These are phyloP conservation scores for Penicillium freii DNA, from an alignment of 2,329 filamentous ascomycete species.

Conservation along the genomic window DNA sequence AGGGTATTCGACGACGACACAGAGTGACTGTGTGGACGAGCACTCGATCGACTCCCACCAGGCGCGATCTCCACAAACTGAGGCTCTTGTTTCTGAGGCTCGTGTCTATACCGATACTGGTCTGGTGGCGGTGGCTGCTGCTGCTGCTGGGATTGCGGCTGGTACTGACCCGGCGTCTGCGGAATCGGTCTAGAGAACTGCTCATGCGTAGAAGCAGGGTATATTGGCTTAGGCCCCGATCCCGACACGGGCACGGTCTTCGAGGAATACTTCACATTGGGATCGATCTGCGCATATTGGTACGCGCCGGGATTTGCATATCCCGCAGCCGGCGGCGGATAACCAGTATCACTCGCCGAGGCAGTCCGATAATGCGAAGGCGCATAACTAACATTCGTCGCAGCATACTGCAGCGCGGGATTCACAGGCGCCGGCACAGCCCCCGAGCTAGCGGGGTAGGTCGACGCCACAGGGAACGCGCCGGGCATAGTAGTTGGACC, in stretches of 20 bases:
- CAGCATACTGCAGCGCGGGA: slow-evolving; percentile 35
- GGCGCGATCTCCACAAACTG: slow-evolving; percentile 39
- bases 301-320: slow-evolving; percentile 36
- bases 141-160: slow-evolving; percentile 3
- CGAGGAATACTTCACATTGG: slow-evolving; percentile 40
- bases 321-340: slow-evolving; percentile 11
- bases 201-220: slow-evolving; percentile 26
- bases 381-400: slow-evolving; percentile 16
- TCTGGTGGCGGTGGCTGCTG: neutral
- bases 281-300: slow-evolving; percentile 43
- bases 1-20: slow-evolving; percentile 42
- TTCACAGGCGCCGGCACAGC: slow-evolving; percentile 21
- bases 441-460: slow-evolving; percentile 19
- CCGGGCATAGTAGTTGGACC: slow-evolving; percentile 28
- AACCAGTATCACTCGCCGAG: slow-evolving; percentile 27
- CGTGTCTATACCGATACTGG: slow-evolving; percentile 16
- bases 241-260: slow-evolving; percentile 15
- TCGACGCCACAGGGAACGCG: slow-evolving; percentile 31
- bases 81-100: slow-evolving; percentile 32
- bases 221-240: slow-evolving; percentile 11
- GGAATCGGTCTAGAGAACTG: slow-evolving; percentile 27
- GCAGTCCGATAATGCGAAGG: slow-evolving; percentile 33
- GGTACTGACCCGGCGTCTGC: neutral
- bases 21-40: slow-evolving; percentile 36
- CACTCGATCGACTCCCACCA: slow-evolving; percentile 21